Conservation (phyloP, 1,284 basidiomycete species). For the Tylopilus microsporus region DNA sequence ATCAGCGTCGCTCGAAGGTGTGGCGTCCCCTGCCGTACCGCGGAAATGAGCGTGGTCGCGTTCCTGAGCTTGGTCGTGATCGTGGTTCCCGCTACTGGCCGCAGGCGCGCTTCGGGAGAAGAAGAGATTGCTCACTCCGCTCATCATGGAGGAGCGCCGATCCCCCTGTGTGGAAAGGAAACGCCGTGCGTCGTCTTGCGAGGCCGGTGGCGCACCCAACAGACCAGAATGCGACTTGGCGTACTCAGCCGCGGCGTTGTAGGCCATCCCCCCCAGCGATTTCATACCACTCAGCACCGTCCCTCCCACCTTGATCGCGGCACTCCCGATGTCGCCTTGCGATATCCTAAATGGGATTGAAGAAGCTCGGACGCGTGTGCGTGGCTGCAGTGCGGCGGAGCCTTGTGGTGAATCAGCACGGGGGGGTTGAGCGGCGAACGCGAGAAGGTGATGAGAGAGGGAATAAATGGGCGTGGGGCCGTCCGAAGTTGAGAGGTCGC, state of each 20-base stretch:
- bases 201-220: conserved; percentile 6
- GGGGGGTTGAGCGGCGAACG: conserved; percentile 47
- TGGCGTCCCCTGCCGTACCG: conserved; percentile 3
- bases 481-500: conserved; percentile 13
- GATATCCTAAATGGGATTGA: conserved; percentile 30
- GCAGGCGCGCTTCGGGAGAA: conserved; percentile 66
- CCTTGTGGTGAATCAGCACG: no score
- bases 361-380: neutral
- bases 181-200: conserved; percentile 2
- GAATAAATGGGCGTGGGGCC: conserved; percentile 50
- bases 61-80: conserved; percentile 10
- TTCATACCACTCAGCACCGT: conserved; percentile 61
- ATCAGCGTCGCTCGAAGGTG: conserved; percentile 13
- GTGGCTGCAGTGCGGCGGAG: no score
- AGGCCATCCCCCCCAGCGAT: conserved; percentile 59
- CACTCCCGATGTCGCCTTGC: conserved; percentile 49
- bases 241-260: conserved; percentile 45
- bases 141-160: conserved; percentile 16
- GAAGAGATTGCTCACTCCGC: conserved; percentile 34
- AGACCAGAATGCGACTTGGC: conserved; percentile 23
- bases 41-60: neutral
- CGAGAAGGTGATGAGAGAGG: conserved; percentile 59
- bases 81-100: conserved; percentile 26
- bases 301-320: conserved; percentile 57
- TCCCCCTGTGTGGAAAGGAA: conserved; percentile 16